Percentiles rank a stretch among this genome's conserved stretches.
These are phyloP conservation scores for Papiliotrema fonsecae DNA, from an alignment of 1,284 basidiomycete genomes.

Conservation along the genomic window DNA sequence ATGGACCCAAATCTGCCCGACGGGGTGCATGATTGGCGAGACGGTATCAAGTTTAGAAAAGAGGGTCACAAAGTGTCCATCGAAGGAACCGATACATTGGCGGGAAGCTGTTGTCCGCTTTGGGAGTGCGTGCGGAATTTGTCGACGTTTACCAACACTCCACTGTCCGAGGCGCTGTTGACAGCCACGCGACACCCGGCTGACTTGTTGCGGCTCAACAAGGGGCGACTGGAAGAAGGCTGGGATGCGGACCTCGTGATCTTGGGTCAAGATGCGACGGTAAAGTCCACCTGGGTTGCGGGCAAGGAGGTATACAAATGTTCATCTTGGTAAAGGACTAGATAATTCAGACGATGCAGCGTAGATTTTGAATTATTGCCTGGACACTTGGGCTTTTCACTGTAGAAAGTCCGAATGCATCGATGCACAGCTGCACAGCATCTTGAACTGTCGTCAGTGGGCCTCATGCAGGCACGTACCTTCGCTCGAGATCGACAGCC, in stretches of 20 bases:
- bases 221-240: conserved; percentile 72
- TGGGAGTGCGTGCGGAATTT: conserved; percentile 73
- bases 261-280: conserved; percentile 61
- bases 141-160: conserved; percentile 70
- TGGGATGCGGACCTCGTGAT: conserved; percentile 79
- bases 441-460: too few relatives aligned
- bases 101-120: conserved; percentile 51
- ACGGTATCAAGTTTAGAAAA: conserved; percentile 66
- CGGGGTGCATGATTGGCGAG: conserved; percentile 78
- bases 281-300: conserved; percentile 73
- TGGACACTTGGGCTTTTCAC: too few relatives aligned
- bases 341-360: too few relatives aligned
- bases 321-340: background rate
- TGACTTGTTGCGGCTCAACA: conserved; percentile 65
- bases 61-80: conserved; percentile 74
- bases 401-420: background rate
- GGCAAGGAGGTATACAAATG: conserved; percentile 60
- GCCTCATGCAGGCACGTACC: too few relatives aligned
- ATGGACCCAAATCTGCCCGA: conserved; percentile 78
- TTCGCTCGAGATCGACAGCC: too few relatives aligned
- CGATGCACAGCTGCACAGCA: too few relatives aligned
- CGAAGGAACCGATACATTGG: conserved; percentile 78
- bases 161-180: conserved; percentile 73
- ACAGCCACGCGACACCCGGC: conserved; percentile 81
- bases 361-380: too few relatives aligned